A percentile compares a stretch with the other conserved stretches of the same genome.
Conservation (phyloP, 2,329 filamentous ascomycete species). For the Colletotrichum eleusines region DNA sequence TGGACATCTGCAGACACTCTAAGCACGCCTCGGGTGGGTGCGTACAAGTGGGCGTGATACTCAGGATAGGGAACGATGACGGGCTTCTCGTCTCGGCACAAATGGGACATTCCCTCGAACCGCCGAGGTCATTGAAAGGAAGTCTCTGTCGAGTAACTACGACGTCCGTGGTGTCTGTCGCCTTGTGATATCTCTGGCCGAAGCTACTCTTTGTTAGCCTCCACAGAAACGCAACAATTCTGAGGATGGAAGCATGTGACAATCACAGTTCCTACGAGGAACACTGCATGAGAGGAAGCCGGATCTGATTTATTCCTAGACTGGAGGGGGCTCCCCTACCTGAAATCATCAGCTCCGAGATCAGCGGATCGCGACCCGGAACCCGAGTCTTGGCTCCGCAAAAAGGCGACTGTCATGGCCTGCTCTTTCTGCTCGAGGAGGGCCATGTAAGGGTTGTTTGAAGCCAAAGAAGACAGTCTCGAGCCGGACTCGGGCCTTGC, state of each 20-base stretch:
- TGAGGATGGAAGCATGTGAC: not conserved
- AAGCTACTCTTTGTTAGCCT: slow-evolving; percentile 44
- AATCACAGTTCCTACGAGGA: not conserved
- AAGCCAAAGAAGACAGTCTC: not conserved
- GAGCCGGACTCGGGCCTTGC: slow-evolving; percentile 20
- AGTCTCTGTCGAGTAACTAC: slow-evolving; percentile 50
- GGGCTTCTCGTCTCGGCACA: slow-evolving; percentile 51
- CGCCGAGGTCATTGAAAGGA: slow-evolving; percentile 43
- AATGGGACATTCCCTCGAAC: slow-evolving; percentile 51
- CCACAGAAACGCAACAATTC: not conserved
- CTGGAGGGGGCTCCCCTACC: slow-evolving; percentile 43
- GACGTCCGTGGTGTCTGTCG: slow-evolving; percentile 45
- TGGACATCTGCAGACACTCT: slow-evolving; percentile 52
- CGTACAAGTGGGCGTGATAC: slow-evolving; percentile 50
- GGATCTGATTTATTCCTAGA: not conserved
- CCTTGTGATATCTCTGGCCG: slow-evolving; percentile 52
- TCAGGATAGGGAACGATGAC: slow-evolving; percentile 49
- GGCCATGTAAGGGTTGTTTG: slow-evolving; percentile 48
- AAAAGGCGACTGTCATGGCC: slow-evolving; percentile 48
- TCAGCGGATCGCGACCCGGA: slow-evolving; percentile 32
- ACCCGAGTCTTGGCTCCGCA: slow-evolving; percentile 47
- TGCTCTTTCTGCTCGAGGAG: slow-evolving; percentile 50
- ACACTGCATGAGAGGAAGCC: not conserved
- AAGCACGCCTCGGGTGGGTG: slow-evolving; percentile 52
- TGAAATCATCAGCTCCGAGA: slow-evolving; percentile 49